These are phyloP conservation scores for Jamesozyma rosinii DNA, from an alignment of 805 yeast genomes.

Conservation along the genomic window DNA sequence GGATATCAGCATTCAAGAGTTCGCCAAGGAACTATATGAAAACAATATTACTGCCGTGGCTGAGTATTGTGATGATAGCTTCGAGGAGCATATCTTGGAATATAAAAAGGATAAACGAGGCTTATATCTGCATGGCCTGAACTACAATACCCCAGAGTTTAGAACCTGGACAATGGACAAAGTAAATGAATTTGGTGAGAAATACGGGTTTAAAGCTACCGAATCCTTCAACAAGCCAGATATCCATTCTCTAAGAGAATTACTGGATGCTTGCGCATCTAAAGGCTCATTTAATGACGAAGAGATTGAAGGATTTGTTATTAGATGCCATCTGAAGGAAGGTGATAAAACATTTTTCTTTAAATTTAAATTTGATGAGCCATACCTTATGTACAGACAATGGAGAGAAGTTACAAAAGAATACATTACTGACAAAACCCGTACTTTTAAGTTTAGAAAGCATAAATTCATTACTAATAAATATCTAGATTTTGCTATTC, in stretches of 20 bases:
- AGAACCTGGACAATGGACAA: constrained; percentile 51
- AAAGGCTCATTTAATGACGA: constrained; percentile 62
- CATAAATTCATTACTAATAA: constrained; percentile 55
- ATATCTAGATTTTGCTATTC: constrained; percentile 59
- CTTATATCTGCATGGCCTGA: constrained; percentile 81
- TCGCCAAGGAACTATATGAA: constrained; percentile 47
- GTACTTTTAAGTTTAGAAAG: constrained; percentile 36
- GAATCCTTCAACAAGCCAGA: constrained; percentile 36
- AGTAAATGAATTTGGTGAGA: constrained; percentile 51
- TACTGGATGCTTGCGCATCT: constrained; percentile 47
- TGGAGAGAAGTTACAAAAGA: constrained; percentile 78
- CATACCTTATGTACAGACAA: constrained; percentile 81
- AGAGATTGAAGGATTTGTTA: constrained; percentile 90
- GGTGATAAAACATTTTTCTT: constrained; percentile 53
- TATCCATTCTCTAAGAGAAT: constrained; percentile 37
- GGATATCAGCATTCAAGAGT: constrained; percentile 36
- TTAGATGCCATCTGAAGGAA: constrained; percentile 45
- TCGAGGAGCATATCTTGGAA: constrained; percentile 87
- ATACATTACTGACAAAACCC: constrained; percentile 33
- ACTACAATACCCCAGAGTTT: constrained; percentile 55
- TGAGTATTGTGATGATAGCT: constrained; percentile 83
- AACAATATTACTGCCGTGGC: constrained; percentile 74
- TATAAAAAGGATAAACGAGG: constrained; percentile 66
- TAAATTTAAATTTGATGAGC: constrained; percentile 92
- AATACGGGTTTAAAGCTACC: constrained; percentile 64